phyloP scores from a whole-genome alignment of 306 rosid species.

The Notholithocarpus densiflorus region DNA sequence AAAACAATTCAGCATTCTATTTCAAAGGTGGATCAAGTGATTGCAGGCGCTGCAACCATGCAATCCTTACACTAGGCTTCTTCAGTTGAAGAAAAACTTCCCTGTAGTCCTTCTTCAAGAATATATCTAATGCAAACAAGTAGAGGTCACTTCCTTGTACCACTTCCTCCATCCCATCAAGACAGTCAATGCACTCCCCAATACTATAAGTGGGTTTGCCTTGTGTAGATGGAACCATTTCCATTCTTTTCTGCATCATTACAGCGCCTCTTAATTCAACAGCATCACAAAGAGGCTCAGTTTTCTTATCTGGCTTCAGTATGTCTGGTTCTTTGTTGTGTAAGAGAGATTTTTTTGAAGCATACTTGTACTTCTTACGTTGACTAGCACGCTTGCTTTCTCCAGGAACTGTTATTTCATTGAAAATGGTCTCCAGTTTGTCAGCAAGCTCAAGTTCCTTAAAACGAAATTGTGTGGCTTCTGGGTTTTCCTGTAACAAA shows the following conservation, averaged over 20 bases:
- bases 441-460: constrained; percentile 33
- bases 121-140: constrained; percentile 67
- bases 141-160: constrained; percentile 71
- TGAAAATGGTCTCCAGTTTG: constrained; percentile 25
- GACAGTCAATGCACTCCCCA: constrained; percentile 68
- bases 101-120: constrained; percentile 69
- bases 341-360: constrained; percentile 14
- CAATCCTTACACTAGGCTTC: constrained; percentile 52
- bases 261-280: constrained; percentile 35
- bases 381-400: constrained; percentile 23
- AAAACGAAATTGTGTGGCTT: constrained; percentile 49
- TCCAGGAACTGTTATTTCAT: constrained; percentile 16
- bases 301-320: constrained; percentile 24
- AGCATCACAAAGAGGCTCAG: constrained; percentile 26
- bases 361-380: constrained; percentile 15
- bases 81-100: constrained; percentile 70
- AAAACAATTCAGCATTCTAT: constrained; percentile 19
- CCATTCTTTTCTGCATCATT: constrained; percentile 22
- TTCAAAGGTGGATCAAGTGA: constrained; percentile 36
- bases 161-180: constrained; percentile 59
- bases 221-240: constrained; percentile 20
- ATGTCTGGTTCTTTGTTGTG: constrained; percentile 24
- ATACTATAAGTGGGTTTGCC: constrained; percentile 47
- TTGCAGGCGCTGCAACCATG: constrained; percentile 71
- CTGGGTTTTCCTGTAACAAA: constrained; percentile 46